Evolutionary conservation across 164 flowering plant species (phyloP), one percentile per base, ranked within the genome.

Genomic region (Vitis riparia): DNA sequence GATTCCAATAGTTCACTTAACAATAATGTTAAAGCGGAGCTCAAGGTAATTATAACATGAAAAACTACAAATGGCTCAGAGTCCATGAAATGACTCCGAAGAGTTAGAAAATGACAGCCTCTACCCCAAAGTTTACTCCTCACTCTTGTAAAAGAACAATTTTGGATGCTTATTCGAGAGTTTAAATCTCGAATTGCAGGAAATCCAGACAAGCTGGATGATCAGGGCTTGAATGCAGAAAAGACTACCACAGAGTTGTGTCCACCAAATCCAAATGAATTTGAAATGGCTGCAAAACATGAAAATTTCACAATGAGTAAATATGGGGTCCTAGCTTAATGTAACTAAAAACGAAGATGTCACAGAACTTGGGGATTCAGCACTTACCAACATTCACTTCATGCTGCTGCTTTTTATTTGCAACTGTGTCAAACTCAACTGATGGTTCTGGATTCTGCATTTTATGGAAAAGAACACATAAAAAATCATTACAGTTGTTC

Each of bases 181-280:
- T 37, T 37, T 37, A 37, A 37, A 37, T 37, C 5, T 37, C 44
- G 44, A 37, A 37, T 37, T 17, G 65, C 51, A 52, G 53, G 52
- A 63, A 44, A 16, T 52, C 51, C 62, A 55, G 29, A 47, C 50
- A 48, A 66, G 67, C 51, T 44, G 64, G 69, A 44, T 51, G 59
- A 57, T 81, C 86, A 91, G 16, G 93, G 91, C 78, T 84, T 91
- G 85, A 88, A 93, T 62, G 89, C 86, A 23, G 98, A 83, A 63
- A 93, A 91, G 16, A 83, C 94, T 49, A 93, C 97, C 12, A 93
- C 98, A 4, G 97, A 89, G 82, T 93, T 91, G 81, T 93, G 98
- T 59, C 98, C 97, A 23, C 97, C 97, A 67, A 93, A 93, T 55
- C 98, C 95, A 55, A 93, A 93, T 8, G 98, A 93, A 80, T 93